Conservation (phyloP, 2,329 filamentous ascomycete genomes). For the Domatiomyces globalis region DNA sequence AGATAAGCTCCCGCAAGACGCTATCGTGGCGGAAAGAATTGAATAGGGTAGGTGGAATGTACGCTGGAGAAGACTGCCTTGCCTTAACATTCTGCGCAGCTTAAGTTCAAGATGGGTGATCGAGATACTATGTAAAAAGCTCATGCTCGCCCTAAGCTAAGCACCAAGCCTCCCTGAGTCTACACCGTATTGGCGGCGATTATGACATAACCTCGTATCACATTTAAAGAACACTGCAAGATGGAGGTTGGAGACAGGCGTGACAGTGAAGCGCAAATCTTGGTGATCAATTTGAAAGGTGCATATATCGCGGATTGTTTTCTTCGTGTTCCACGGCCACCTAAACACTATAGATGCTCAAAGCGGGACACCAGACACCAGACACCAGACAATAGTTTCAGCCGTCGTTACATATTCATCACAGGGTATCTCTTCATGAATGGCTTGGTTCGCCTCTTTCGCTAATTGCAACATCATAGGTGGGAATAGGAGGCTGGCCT, state of each 20-base stretch:
- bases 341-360: constrained; percentile 3
- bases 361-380: not conserved
- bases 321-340: not conserved
- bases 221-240: not conserved
- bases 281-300: not conserved
- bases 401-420: constrained; percentile 8
- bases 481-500: constrained; percentile 60
- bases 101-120: too few species aligned
- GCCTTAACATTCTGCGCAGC: too few species aligned
- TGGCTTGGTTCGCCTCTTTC: constrained; percentile 19
- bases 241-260: not conserved
- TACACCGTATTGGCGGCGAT: not conserved
- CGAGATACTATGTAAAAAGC: too few species aligned
- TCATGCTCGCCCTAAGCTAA: too few species aligned
- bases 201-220: not conserved
- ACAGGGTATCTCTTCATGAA: constrained; percentile 15
- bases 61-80: too few species aligned
- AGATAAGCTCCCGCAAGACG: not conserved
- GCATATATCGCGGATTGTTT: not conserved
- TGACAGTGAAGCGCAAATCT: not conserved
- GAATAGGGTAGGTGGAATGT: too few species aligned
- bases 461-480: constrained; percentile 60
- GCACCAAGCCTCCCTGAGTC: too few species aligned
- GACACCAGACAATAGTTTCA: not conserved
- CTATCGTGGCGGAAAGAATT: too few species aligned